Evolutionary conservation across 2,329 filamentous ascomycete species (phyloP), one percentile per base, ranked within the genome.

Genomic region (Fusarium sp.): DNA sequence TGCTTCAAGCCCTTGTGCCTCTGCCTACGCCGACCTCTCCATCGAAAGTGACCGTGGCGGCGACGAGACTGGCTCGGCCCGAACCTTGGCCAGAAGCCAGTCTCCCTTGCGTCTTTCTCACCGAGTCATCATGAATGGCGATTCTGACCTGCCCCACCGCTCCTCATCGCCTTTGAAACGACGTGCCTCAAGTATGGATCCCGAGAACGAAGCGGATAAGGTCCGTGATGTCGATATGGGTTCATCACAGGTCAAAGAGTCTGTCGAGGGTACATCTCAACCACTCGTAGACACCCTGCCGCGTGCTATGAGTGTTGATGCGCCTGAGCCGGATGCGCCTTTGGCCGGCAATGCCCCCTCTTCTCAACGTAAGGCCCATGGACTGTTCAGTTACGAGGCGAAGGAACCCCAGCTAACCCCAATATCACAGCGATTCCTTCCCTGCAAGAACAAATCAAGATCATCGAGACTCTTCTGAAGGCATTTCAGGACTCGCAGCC

Each of bases 161-260:
- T 89, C 89, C 22, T 90, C 88, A 29, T 91, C 89, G 22, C 89
- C 89, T 10, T 79, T 91, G 60, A 91, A 91, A 79, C 84, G 89
- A 75, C 84, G 86, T 68, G 88, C 88, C 37, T 89, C 87, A 63
- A 89, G 86, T 76, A 88, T 89, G 86, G 86, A 88, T 56, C 83
- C 83, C 52, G 85, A 86, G 51, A 75, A 77, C 25, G 78, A 83
- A 40, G 74, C 78, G 57, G 78, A 81, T 64, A 78, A 79, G 57
- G 77, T 77, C 58, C 83, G 81, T 69, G 84, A 86, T 68, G 80
- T 85, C 51, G 83, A 85, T 65, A 84, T 85, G 83, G 74, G 78
- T 54, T 72, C 77, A 16, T 77, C 79, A 22, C 66, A 74, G 40
- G 48, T 56, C 56, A 74, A 64, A 40, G 68, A 64, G 55, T 67